Evolutionary conservation across 495 filamentous ascomycete species (phyloP).

Genomic region (Aspergillus heteromorphus): DNA sequence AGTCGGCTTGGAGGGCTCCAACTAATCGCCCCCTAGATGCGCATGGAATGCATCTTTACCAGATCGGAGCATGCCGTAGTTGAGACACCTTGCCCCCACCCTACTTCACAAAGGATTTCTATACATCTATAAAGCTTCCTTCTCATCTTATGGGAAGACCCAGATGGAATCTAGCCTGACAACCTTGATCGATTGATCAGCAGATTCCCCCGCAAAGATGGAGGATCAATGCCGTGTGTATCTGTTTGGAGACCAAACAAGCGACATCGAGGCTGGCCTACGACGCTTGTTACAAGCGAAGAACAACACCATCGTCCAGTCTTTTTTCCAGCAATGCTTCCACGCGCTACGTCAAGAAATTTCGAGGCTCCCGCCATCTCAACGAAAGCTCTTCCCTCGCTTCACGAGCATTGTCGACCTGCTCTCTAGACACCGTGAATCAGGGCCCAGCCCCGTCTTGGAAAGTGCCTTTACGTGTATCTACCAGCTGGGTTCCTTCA

Average conservation of each 20-base stretch:
- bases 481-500: constrained; percentile 68
- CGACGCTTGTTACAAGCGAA: constrained; percentile 56
- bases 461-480: constrained; percentile 65
- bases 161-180: not conserved
- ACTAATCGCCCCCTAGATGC: not conserved
- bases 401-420: constrained; percentile 68
- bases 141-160: not conserved
- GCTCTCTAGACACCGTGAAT: constrained; percentile 59
- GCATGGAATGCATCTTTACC: constrained; percentile 7
- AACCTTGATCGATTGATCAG: not conserved
- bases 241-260: constrained; percentile 77
- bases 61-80: constrained; percentile 7
- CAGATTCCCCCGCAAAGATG: constrained; percentile 20
- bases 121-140: constrained; percentile 13
- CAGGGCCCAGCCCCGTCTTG: constrained; percentile 52
- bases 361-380: constrained; percentile 50
- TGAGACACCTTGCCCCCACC: constrained; percentile 8
- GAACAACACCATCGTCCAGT: constrained; percentile 57
- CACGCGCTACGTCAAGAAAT: constrained; percentile 62
- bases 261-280: constrained; percentile 63
- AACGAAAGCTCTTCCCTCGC: constrained; percentile 57
- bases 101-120: not conserved
- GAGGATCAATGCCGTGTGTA: constrained; percentile 31
- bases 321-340: constrained; percentile 59
- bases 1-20: not conserved